A percentile compares a stretch with the other conserved stretches of the same genome.
These are phyloP conservation scores for Penicillium janthinellum DNA, from an alignment of 2,329 filamentous ascomycete species.

Conservation along the genomic window DNA sequence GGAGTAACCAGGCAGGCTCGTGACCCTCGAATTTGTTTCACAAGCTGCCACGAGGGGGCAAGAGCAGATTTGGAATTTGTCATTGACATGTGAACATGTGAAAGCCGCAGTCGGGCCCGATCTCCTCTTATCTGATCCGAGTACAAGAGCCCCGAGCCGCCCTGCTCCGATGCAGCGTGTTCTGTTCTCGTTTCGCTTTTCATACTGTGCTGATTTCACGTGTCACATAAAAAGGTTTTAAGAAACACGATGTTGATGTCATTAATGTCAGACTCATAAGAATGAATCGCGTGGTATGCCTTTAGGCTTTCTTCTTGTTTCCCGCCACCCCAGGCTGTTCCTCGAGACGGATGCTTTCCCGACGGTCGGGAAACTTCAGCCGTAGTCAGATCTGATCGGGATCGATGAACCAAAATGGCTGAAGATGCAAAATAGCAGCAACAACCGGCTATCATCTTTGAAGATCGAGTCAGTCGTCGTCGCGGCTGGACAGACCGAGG, in stretches of 20 bases:
- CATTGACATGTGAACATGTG: constrained; percentile 23
- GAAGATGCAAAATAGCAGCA: neutral
- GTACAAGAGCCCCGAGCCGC: constrained; percentile 12
- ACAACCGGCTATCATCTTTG: neutral
- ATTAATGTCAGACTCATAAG: neutral
- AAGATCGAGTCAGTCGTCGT: neutral
- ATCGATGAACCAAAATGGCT: neutral
- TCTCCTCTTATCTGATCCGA: constrained; percentile 30
- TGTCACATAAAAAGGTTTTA: neutral
- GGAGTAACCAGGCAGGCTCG: neutral
- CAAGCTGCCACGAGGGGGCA: constrained; percentile 6
- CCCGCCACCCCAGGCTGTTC: neutral
- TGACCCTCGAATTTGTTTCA: constrained; percentile 7
- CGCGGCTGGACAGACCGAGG: neutral
- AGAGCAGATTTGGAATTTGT: neutral
- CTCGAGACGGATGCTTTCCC: neutral
- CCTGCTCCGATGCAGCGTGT: constrained; percentile 4
- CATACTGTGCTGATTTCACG: neutral
- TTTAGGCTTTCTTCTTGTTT: neutral
- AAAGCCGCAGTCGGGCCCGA: constrained; percentile 11
- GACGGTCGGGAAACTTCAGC: neutral
- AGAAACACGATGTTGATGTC: too few species aligned
- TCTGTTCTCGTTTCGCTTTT: neutral
- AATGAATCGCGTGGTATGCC: neutral
- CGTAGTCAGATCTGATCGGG: neutral